phyloP scores from a whole-genome alignment of 148 eudicot genomes.

The Fallopia convolvulus region DNA sequence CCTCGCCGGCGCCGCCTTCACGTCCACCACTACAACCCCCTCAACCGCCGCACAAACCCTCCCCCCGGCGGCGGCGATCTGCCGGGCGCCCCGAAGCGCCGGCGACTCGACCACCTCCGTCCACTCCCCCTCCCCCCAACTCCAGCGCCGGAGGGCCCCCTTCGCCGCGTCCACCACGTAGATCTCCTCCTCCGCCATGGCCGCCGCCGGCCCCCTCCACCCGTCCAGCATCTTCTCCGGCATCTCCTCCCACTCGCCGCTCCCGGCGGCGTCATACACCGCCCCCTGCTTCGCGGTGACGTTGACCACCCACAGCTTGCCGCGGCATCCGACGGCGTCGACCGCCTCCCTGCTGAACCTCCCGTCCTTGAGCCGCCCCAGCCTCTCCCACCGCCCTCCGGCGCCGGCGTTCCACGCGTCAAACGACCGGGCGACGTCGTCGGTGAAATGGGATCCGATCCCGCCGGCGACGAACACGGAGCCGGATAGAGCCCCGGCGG shows the following conservation, averaged over 20 bases:
- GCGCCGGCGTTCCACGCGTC: constrained; percentile 40
- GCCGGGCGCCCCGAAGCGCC: constrained; percentile 46
- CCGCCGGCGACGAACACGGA: constrained; percentile 55
- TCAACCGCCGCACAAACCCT: not conserved
- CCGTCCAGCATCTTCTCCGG: constrained; percentile 60
- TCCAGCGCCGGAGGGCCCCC: constrained; percentile 48
- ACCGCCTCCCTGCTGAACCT: constrained; percentile 60
- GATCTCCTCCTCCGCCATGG: constrained; percentile 55
- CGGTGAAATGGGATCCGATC: constrained; percentile 46
- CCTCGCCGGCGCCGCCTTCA: not conserved
- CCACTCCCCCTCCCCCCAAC: constrained; percentile 41
- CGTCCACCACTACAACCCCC: constrained; percentile 8
- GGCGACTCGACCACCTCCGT: constrained; percentile 29
- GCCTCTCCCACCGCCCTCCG: constrained; percentile 29
- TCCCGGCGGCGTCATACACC: constrained; percentile 29
- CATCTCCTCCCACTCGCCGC: constrained; percentile 54
- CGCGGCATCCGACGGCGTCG: constrained; percentile 62
- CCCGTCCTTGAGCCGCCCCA: constrained; percentile 34
- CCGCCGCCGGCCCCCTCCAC: constrained; percentile 82
- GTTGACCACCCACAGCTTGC: constrained; percentile 57
- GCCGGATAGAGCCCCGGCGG: constrained; percentile 31
- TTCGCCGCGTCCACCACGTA: constrained; percentile 51
- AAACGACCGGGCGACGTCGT: constrained; percentile 40
- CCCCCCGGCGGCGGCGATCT: constrained; percentile 31
- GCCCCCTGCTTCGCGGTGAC: constrained; percentile 61